A percentile compares a stretch with the other conserved stretches of the same genome.
phyloP scores from a whole-genome alignment of 768 basidiomycete species.

The Xerocomellus intermedius region DNA sequence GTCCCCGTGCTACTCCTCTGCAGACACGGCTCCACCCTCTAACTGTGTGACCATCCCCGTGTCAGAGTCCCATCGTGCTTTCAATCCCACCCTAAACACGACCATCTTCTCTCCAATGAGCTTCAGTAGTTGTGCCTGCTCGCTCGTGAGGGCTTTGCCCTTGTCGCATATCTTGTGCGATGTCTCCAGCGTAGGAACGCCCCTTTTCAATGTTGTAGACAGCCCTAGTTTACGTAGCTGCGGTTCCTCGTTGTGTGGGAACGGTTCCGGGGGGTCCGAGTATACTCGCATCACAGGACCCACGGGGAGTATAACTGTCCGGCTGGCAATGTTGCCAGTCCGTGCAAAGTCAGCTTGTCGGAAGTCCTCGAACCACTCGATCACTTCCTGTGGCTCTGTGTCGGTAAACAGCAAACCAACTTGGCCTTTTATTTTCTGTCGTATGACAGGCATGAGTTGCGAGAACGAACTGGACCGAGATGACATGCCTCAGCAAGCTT shows the following conservation, averaged over 20 bases:
- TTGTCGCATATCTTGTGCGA: conserved; percentile 85
- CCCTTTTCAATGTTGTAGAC: conserved; percentile 77
- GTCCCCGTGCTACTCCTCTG: conserved; percentile 33
- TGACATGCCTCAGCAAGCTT: conserved; percentile 74
- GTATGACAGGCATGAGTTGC: conserved; percentile 3
- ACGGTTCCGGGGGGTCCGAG: conserved; percentile 81
- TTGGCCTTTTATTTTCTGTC: conserved; percentile 90
- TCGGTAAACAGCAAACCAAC: conserved; percentile 93
- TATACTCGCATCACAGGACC: conserved; percentile 84
- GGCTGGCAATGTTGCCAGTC: conserved; percentile 74
- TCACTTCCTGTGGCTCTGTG: conserved; percentile 83
- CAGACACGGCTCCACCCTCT: conserved; percentile 42
- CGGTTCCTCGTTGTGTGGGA: conserved; percentile 97
- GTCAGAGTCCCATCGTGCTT: conserved; percentile 69
- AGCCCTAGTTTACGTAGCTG: conserved; percentile 92
- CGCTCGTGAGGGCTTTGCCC: conserved; percentile 74
- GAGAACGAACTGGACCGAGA: conserved; percentile 4
- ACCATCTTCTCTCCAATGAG: conserved; percentile 90
- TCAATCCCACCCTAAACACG: conserved; percentile 69
- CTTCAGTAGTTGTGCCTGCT: conserved; percentile 93
- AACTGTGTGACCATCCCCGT: conserved; percentile 64
- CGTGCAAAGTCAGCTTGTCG: conserved; percentile 89
- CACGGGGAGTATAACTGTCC: conserved; percentile 71
- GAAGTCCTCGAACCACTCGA: conserved; percentile 93
- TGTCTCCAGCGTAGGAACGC: conserved; percentile 78